Evolutionary conservation across 164 flowering plant species (phyloP), one percentile per base, ranked within the genome.

Genomic region (Dillenia turbinata): DNA sequence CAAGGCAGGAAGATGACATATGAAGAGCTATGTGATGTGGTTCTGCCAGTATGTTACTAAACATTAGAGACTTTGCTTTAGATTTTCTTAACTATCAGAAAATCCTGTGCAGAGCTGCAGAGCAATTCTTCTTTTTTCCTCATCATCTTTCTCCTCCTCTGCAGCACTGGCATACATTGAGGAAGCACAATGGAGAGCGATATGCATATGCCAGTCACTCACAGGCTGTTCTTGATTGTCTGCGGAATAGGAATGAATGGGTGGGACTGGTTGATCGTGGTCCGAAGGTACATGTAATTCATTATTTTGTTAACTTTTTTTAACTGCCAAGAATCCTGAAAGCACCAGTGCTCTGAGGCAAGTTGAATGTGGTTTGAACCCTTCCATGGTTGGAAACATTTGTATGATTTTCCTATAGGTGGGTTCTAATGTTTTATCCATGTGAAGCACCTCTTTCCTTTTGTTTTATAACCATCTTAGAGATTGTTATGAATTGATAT

Each of bases 191-290:
- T 80, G 99, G 99, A 56, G 96, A 94, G 76, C 87, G 88, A 1
- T 89, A 91, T 81, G 97, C 99, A 48, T 94, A 91, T 75, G 76
- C 97, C 22, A 94, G 89, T 73, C 99, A 84, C 78, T 88, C 96
- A 14, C 96, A 91, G 71, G 99, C 97, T 67, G 97, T 94, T 74
- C 94, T 94, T 67, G 99, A 94, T 79, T 91, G 95, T 77, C 70
- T 91, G 79, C 82, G 96, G 70, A 94, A 94, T 63, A 78, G 96
- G 54, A 82, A 76, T 71, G 96, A 91, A 77, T 91, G 96, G 99
- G 89, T 97, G 49, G 86, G 77, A 57, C 75, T 94, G 69, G 89
- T 91, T 63, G 99, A 91, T 68, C 96, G 96, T 56, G 97, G 96
- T 57, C 97, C 99, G 13, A 94, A 91, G 94, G 97, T 94, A 80